Base-by-base conservation (phyloP, 176 grass and related monocot genomes). In the Zea luxurians region DNA sequence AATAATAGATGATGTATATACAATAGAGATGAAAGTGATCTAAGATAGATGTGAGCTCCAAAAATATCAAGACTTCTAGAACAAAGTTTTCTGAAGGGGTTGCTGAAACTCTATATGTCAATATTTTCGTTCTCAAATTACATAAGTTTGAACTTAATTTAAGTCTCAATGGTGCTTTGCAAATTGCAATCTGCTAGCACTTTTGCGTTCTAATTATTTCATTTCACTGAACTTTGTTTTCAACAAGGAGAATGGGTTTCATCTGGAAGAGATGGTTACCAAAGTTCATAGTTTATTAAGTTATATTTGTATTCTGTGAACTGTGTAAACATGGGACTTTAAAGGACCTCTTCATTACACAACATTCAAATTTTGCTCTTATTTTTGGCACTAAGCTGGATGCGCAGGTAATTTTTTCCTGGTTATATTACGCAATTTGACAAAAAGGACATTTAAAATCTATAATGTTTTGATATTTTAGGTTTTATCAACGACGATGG, bases 401-500 rank as follows among this genome's bases (percentile, higher is more conserved):
- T 99, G 96, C 96, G 95, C 92, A 99, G 92, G 96, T 95, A 89
- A 60, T n/a, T 59, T 16, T 46, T 58, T 46, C 78, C 61, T 74
- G 60, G 57, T 71, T 12, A 16, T 66, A 66, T 66, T 37, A 54
- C 27, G 27, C 11, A 48, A 65, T 36, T 53, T 77, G 57, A 77
- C 13, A 67, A 66, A 58, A 68, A 18, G 21, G 66, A 81, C 37
- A 15, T 3, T 66, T 2, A 71, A 13, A 61, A 37, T 27, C 12
- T 75, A 6, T 74, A 58, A 66, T 76, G 38, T 58, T 77, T 73
- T 38, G 0, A 12, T 73, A 78, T 91, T 92, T 46, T 80, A 98
- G 96, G 96, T 98, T 92, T 90, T 98, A 92, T 95, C 96, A 89
- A 98, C 76, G 83, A 85, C 86, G 73, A 95, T 98, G 86, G 96